A percentile compares a stretch with the other conserved stretches of the same genome.
phyloP scores from a whole-genome alignment of 495 filamentous ascomycete species.

The Neurospora sp. region DNA sequence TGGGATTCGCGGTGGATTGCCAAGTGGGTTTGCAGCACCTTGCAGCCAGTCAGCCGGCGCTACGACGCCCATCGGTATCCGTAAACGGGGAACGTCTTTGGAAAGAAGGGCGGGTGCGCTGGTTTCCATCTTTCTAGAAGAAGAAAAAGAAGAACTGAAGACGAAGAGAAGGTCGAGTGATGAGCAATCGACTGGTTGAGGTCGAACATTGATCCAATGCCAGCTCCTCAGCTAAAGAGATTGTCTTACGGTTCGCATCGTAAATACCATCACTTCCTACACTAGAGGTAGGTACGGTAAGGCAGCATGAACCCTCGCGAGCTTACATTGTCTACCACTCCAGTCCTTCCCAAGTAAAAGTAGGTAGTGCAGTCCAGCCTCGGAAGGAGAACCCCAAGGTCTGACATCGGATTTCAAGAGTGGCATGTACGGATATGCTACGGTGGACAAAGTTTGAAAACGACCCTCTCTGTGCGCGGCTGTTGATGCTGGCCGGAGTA shows the following conservation, averaged over 20 bases:
- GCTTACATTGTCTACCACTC: not conserved
- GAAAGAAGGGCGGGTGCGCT: not conserved
- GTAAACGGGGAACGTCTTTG: not conserved
- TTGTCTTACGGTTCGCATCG: not conserved
- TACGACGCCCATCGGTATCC: not conserved
- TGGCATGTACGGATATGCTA: not conserved
- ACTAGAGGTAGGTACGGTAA: not conserved
- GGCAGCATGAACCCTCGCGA: not conserved
- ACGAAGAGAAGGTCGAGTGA: not conserved
- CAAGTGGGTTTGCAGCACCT: not conserved
- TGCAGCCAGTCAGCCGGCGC: not conserved
- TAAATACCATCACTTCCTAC: not conserved
- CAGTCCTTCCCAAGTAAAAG: not conserved
- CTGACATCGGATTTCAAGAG: not conserved
- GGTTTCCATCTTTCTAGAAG: not conserved
- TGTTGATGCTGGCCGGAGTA: not conserved
- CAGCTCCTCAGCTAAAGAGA: not conserved
- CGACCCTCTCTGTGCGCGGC: not conserved
- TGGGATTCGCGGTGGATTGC: not conserved
- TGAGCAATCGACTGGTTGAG: not conserved
- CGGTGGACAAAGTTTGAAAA: not conserved
- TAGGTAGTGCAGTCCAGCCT: not conserved
- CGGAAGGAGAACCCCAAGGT: not conserved
- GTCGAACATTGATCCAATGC: not conserved
- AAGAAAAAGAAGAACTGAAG: not conserved